Evolutionary conservation across 345 rosid species (phyloP).

Genomic region (Gossypium bickii): DNA sequence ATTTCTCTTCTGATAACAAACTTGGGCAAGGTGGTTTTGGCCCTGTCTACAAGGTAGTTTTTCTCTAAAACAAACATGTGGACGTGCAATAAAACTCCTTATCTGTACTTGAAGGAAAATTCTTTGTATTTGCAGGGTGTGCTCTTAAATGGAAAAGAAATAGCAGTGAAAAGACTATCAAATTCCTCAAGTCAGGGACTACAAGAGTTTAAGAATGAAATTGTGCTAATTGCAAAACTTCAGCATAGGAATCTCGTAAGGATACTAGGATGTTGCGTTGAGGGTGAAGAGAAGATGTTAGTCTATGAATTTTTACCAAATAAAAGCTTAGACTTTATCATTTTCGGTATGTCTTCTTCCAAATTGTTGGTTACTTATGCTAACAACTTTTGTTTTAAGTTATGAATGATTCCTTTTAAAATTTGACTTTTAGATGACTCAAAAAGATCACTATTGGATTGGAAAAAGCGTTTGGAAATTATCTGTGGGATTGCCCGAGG

Average conservation of each 20-base stretch:
- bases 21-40: slow-evolving; percentile 80
- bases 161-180: slow-evolving; percentile 47
- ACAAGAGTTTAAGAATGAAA: slow-evolving; percentile 48
- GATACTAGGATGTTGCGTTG: slow-evolving; percentile 58
- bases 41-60: slow-evolving; percentile 52
- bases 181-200: slow-evolving; percentile 45
- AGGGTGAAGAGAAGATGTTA: slow-evolving; percentile 49
- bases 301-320: slow-evolving; percentile 62
- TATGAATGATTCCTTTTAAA: not conserved
- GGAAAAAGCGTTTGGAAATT: slow-evolving; percentile 53
- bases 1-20: slow-evolving; percentile 43
- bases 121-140: slow-evolving; percentile 28
- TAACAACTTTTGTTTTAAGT: not conserved
- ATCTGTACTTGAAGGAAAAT: not conserved
- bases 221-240: slow-evolving; percentile 42
- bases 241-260: slow-evolving; percentile 74
- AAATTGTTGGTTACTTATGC: not conserved
- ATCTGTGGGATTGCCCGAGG: slow-evolving; percentile 63
- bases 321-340: slow-evolving; percentile 50
- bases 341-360: slow-evolving; percentile 39
- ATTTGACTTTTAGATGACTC: slow-evolving; percentile 31
- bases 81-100: not conserved
- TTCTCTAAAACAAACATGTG: not conserved
- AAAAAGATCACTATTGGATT: slow-evolving; percentile 33
- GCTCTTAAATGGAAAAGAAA: slow-evolving; percentile 24